Percentiles rank a stretch among this genome's conserved stretches.
phyloP scores from a whole-genome alignment of 2,329 filamentous ascomycete genomes.

The Coccinonectria pachysandricola region DNA sequence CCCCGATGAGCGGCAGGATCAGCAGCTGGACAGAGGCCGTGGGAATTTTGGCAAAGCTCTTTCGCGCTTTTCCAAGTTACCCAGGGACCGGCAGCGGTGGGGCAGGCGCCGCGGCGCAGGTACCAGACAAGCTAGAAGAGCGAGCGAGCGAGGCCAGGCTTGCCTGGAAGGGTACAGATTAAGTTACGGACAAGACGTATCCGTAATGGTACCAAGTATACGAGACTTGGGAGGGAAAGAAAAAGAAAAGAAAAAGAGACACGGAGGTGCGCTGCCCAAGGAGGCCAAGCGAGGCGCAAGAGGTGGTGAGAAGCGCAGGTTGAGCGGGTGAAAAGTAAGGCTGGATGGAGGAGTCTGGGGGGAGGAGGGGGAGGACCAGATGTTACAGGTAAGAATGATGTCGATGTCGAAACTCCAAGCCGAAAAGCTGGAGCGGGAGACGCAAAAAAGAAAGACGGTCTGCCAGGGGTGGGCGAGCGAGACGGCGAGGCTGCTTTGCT shows the following conservation, averaged over 20 bases:
- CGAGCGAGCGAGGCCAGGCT: slow-evolving; percentile 6
- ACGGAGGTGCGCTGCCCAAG: slow-evolving; percentile 5
- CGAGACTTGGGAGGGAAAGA: slow-evolving; percentile 7
- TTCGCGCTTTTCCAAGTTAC: slow-evolving; percentile 11
- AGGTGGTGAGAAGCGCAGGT: slow-evolving; percentile 11
- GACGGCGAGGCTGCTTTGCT: too few relatives aligned
- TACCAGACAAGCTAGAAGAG: slow-evolving; percentile 9
- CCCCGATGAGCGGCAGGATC: slow-evolving; percentile 19
- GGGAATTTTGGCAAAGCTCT: slow-evolving; percentile 18
- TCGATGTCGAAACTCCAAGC: slow-evolving; percentile 14
- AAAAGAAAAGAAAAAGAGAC: slow-evolving; percentile 8
- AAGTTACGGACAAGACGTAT: too few relatives aligned
- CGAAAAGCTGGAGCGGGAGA: slow-evolving; percentile 1
- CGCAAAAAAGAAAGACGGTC: slow-evolving; percentile 18
- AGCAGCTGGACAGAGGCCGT: slow-evolving; percentile 22
- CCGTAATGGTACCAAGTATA: too few relatives aligned
- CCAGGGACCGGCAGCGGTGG: slow-evolving; percentile 15
- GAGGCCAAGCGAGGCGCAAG: neutral
- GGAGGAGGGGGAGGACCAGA: too few relatives aligned
- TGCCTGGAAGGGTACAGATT: slow-evolving; percentile 6
- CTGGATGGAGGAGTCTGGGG: slow-evolving; percentile 10
- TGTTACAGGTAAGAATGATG: slow-evolving; percentile 21
- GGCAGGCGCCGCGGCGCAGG: slow-evolving; percentile 14
- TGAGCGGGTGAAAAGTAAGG: slow-evolving; percentile 11
- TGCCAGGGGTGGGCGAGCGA: slow-evolving; percentile 16